phyloP scores from a whole-genome alignment of 495 filamentous ascomycete genomes.

The Tuber melanosporum region DNA sequence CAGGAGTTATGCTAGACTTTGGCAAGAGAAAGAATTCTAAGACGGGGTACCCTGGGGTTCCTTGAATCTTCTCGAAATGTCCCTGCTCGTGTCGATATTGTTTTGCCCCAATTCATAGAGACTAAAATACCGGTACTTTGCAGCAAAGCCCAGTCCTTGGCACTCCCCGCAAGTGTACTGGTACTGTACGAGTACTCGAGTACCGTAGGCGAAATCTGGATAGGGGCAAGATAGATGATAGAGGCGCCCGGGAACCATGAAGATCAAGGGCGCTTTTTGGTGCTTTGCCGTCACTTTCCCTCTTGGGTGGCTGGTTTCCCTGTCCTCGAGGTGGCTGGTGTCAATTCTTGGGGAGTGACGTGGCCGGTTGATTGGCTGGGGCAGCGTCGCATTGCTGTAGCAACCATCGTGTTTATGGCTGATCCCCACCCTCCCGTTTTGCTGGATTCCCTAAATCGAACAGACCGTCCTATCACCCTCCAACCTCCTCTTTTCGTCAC shows the following conservation, averaged over 20 bases:
- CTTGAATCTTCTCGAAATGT: background rate
- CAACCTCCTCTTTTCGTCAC: constrained; percentile 7
- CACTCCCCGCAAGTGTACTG: background rate
- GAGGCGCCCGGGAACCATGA: background rate
- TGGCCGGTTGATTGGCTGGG: constrained; percentile 11
- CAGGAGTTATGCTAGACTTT: background rate
- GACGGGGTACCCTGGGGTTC: background rate
- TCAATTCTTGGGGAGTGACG: background rate
- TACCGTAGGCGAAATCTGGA: background rate
- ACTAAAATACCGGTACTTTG: background rate
- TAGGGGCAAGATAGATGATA: background rate
- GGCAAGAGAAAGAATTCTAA: background rate
- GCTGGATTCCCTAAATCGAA: constrained; percentile 7
- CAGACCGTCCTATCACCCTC: constrained; percentile 7
- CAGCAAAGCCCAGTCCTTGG: background rate
- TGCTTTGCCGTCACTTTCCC: background rate
- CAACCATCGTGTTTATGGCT: constrained; percentile 27
- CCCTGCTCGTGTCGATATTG: no score
- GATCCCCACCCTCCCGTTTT: constrained; percentile 28
- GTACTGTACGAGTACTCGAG: no score
- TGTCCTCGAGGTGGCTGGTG: background rate
- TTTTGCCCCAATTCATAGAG: background rate
- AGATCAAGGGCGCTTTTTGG: background rate
- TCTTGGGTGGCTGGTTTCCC: background rate
- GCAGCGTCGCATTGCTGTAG: constrained; percentile 15